Conservation (phyloP, 2,329 filamentous ascomycete species). For the Xylaria sp. region DNA sequence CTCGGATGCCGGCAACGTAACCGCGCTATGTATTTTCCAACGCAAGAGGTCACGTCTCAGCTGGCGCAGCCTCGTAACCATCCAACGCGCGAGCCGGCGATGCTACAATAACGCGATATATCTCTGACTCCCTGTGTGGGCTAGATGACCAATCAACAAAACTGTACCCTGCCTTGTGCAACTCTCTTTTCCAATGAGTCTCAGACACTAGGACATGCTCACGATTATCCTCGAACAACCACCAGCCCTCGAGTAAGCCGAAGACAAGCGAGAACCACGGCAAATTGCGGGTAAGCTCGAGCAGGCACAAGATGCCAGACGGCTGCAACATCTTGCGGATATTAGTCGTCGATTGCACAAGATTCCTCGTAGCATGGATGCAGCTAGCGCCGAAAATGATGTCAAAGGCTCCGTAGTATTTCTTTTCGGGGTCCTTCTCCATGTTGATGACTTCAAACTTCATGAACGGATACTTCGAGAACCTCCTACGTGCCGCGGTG, state of each 20-base stretch:
- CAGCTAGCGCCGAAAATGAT: conserved; percentile 52
- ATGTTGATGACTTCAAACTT: conserved; percentile 47
- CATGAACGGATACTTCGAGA: conserved; percentile 41
- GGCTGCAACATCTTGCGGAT: conserved; percentile 45
- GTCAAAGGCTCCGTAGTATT: conserved; percentile 43
- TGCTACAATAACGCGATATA: conserved; percentile 45
- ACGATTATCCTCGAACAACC: conserved; percentile 48
- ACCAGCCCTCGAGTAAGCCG: conserved; percentile 52
- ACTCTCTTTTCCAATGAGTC: conserved; percentile 39
- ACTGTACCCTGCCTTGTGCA: conserved; percentile 42
- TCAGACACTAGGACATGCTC: conserved; percentile 44
- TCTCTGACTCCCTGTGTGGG: conserved; percentile 40
- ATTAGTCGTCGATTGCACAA: conserved; percentile 42
- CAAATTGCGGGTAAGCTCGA: conserved; percentile 48
- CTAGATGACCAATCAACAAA: conserved; percentile 46
- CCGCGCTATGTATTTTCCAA: neutral
- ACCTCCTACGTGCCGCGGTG: conserved; percentile 41
- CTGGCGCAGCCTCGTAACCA: neutral
- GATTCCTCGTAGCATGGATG: conserved; percentile 51
- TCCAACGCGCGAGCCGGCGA: conserved; percentile 13
- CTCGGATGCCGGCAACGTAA: neutral
- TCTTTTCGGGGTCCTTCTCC: conserved; percentile 42
- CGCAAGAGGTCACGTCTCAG: neutral
- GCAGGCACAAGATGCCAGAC: conserved; percentile 47
- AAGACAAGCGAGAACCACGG: conserved; percentile 49